Percentiles rank a stretch among this genome's conserved stretches.
phyloP scores from a whole-genome alignment of 495 filamentous ascomycete species.

The Niebla homalea region DNA sequence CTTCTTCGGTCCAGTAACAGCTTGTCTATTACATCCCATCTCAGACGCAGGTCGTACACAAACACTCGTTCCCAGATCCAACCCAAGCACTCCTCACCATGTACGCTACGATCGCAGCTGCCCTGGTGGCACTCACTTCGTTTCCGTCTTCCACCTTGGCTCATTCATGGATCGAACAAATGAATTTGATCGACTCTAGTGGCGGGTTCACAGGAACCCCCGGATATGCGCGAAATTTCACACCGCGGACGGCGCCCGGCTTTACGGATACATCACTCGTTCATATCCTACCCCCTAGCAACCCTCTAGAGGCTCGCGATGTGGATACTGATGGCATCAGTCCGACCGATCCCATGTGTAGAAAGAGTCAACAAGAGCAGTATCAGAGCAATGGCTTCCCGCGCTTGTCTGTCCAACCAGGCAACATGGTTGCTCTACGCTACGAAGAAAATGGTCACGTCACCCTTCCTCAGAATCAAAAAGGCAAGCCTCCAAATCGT shows the following conservation, averaged over 20 bases:
- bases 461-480: constrained; percentile 44
- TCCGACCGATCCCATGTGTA: constrained; percentile 39
- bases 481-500: constrained; percentile 50
- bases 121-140: constrained; percentile 21
- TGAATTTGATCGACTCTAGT: constrained; percentile 46
- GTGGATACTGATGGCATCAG: constrained; percentile 25
- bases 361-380: constrained; percentile 35
- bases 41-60: constrained; percentile 2
- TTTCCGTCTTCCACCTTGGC: constrained; percentile 29
- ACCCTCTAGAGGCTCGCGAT: constrained; percentile 16
- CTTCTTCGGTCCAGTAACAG: background rate
- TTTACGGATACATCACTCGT: constrained; percentile 38
- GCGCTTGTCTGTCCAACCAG: constrained; percentile 51
- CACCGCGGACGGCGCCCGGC: constrained; percentile 32
- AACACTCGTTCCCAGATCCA: background rate
- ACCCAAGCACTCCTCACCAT: background rate
- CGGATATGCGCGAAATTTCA: constrained; percentile 55
- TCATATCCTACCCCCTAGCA: constrained; percentile 38
- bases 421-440: constrained; percentile 55
- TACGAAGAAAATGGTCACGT: constrained; percentile 88
- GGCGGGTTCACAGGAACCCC: constrained; percentile 56
- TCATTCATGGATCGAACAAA: constrained; percentile 71
- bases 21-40: background rate
- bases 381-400: constrained; percentile 42
- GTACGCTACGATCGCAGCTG: constrained; percentile 4